Conservation (phyloP, 2,329 filamentous ascomycete genomes). For the Thielaviopsis ethacetica region DNA sequence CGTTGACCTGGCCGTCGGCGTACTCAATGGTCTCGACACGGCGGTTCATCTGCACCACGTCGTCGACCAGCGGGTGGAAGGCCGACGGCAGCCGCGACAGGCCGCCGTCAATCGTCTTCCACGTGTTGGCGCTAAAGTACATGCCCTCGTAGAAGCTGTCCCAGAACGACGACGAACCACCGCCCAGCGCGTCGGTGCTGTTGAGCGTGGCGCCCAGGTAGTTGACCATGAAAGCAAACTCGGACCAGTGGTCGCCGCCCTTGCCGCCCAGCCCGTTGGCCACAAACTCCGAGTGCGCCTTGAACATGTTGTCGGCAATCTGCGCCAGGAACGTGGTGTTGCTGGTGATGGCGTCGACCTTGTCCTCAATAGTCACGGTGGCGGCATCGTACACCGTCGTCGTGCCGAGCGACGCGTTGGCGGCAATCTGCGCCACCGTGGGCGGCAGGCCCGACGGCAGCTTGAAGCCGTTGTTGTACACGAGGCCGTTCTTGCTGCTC, state of each 20-base stretch:
- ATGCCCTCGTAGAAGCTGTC: constrained; percentile 14
- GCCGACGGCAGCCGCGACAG: constrained; percentile 40
- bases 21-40: constrained; percentile 39
- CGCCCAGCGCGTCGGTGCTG: constrained; percentile 24
- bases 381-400: constrained; percentile 11
- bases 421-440: constrained; percentile 29
- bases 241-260: constrained; percentile 40
- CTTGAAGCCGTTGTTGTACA: constrained; percentile 29
- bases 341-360: constrained; percentile 5
- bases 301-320: constrained; percentile 25
- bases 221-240: constrained; percentile 42
- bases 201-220: constrained; percentile 34
- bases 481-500: constrained; percentile 34
- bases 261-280: constrained; percentile 25
- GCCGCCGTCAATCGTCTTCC: constrained; percentile 34
- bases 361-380: constrained; percentile 18
- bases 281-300: constrained; percentile 23
- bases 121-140: constrained; percentile 14
- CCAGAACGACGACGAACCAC: constrained; percentile 14
- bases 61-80: constrained; percentile 43
- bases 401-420: constrained; percentile 25
- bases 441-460: constrained; percentile 36
- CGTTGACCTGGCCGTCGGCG: constrained; percentile 35
- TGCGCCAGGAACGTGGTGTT: constrained; percentile 19
- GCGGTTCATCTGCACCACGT: constrained; percentile 37